Conservation (phyloP, 2,329 filamentous ascomycete species). For the Ophiosphaerella herpotricha region DNA sequence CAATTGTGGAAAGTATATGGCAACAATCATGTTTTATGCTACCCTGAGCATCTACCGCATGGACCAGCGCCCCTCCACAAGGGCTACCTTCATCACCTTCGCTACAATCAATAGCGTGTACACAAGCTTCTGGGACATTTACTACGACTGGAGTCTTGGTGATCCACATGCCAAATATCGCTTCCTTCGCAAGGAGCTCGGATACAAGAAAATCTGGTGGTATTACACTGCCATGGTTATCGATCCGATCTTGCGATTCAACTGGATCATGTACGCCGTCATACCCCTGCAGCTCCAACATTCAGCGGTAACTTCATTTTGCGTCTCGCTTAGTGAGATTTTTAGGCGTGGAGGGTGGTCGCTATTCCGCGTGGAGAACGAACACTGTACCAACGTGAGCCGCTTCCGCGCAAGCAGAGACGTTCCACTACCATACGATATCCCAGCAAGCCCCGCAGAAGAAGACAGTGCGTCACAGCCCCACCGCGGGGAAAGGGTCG, state of each 20-base stretch:
- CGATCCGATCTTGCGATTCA: conserved; percentile 85
- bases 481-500: conserved; percentile 11
- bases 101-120: conserved; percentile 84
- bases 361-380: conserved; percentile 93
- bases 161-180: conserved; percentile 72
- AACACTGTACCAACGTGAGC: conserved; percentile 82
- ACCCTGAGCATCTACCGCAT: conserved; percentile 85
- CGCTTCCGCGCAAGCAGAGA: conserved; percentile 89
- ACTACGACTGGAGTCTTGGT: conserved; percentile 95
- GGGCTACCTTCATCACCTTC: conserved; percentile 76
- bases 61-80: conserved; percentile 61
- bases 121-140: conserved; percentile 86
- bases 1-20: conserved; percentile 89
- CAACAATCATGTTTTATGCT: conserved; percentile 79
- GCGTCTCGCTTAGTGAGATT: conserved; percentile 78
- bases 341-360: conserved; percentile 88
- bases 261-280: conserved; percentile 92
- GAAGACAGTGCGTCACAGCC: conserved; percentile 5
- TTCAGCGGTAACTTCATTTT: conserved; percentile 78
- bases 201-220: conserved; percentile 75
- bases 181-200: conserved; percentile 71
- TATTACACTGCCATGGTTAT: conserved; percentile 86
- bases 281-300: conserved; percentile 81
- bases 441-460: conserved; percentile 34
- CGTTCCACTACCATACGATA: conserved; percentile 79